Evolutionary conservation across 2,329 filamentous ascomycete genomes (phyloP).

Genomic region (Hansfordia pulvinata): DNA sequence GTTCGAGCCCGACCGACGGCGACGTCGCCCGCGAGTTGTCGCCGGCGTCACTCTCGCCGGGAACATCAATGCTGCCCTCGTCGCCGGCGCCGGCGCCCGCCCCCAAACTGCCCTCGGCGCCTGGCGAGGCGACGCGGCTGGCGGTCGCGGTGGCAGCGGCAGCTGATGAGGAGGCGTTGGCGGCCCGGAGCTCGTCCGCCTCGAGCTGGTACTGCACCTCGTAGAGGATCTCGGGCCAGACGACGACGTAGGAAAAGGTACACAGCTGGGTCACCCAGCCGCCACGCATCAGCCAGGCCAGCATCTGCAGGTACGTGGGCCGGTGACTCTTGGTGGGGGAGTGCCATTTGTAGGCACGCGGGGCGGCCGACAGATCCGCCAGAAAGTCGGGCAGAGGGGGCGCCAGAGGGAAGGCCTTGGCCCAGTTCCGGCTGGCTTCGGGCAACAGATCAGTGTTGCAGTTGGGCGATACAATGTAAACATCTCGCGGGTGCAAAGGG

Average conservation of each 20-base stretch:
- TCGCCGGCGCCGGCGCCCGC: no score
- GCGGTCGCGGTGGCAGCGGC: not conserved
- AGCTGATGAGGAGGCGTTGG: slow-evolving; percentile 5
- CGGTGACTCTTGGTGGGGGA: slow-evolving; percentile 83
- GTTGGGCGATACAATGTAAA: slow-evolving; percentile 85
- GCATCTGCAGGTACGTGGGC: slow-evolving; percentile 74
- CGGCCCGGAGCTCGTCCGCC: slow-evolving; percentile 36
- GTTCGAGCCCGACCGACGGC: not conserved
- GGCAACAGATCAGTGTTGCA: slow-evolving; percentile 63
- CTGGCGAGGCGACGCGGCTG: not conserved
- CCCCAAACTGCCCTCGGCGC: no score
- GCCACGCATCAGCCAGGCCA: slow-evolving; percentile 85
- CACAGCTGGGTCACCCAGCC: slow-evolving; percentile 91
- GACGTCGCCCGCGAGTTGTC: no score
- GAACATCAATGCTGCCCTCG: no score
- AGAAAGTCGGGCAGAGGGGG: slow-evolving; percentile 79
- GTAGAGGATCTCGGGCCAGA: slow-evolving; percentile 69
- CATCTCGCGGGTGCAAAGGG: slow-evolving; percentile 78
- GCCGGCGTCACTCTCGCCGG: no score
- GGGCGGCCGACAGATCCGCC: slow-evolving; percentile 65
- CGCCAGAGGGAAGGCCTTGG: slow-evolving; percentile 66
- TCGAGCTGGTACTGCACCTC: slow-evolving; percentile 63
- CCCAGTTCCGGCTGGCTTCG: slow-evolving; percentile 57
- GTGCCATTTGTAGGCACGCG: slow-evolving; percentile 69
- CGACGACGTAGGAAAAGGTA: slow-evolving; percentile 80